phyloP scores from a whole-genome alignment of 495 filamentous ascomycete genomes.

The Elaphomyces granulatus region DNA sequence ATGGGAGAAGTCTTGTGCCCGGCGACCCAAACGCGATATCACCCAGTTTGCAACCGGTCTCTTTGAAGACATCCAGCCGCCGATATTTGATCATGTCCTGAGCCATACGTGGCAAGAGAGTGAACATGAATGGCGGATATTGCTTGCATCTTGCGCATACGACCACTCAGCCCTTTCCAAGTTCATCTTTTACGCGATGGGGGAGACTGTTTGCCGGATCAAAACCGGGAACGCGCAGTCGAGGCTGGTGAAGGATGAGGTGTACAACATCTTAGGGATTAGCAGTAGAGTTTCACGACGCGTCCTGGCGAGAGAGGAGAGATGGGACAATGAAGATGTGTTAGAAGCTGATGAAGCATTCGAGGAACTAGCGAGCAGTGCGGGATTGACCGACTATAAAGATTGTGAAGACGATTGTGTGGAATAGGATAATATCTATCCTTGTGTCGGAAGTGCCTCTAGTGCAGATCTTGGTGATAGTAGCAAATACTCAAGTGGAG shows the following conservation, averaged over 20 bases:
- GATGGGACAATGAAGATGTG: constrained; percentile 13
- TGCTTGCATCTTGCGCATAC: constrained; percentile 52
- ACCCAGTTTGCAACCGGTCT: constrained; percentile 13
- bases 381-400: neutral
- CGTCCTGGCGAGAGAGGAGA: constrained; percentile 4
- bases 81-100: constrained; percentile 23
- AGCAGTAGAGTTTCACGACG: constrained; percentile 2
- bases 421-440: too few relatives aligned
- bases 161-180: constrained; percentile 21
- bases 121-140: constrained; percentile 22
- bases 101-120: constrained; percentile 31
- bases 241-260: constrained; percentile 15
- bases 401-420: neutral
- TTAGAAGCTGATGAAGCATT: constrained; percentile 24
- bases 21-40: constrained; percentile 12
- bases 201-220: constrained; percentile 44
- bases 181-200: constrained; percentile 52
- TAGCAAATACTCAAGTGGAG: too few relatives aligned
- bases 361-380: constrained; percentile 12
- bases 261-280: constrained; percentile 6
- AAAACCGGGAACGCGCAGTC: constrained; percentile 34
- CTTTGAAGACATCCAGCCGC: constrained; percentile 12
- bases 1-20: neutral
- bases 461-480: too few relatives aligned
- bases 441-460: too few relatives aligned